These are phyloP conservation scores for Ailanthus altissimus DNA, from an alignment of 345 rosid genomes.

Conservation along the genomic window DNA sequence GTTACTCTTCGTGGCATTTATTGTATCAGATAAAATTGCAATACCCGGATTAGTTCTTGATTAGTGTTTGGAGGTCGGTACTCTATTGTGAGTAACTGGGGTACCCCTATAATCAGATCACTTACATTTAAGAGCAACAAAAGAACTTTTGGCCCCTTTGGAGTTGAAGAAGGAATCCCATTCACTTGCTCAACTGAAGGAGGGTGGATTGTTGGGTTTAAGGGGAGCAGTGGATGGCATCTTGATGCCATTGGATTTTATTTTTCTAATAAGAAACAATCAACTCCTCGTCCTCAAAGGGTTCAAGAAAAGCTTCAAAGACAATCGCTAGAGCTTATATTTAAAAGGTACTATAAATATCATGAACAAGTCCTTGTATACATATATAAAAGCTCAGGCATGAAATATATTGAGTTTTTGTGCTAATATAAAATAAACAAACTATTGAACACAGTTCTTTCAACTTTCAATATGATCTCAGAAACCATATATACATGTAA, in stretches of 20 bases:
- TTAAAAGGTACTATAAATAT: neutral
- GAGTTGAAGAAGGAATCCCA: slow-evolving; percentile 71
- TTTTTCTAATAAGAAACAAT: slow-evolving; percentile 43
- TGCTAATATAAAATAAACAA: no score
- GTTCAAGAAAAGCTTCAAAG: slow-evolving; percentile 49
- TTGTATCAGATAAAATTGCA: slow-evolving; percentile 60
- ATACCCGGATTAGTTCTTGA: slow-evolving; percentile 66
- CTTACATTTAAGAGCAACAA: slow-evolving; percentile 63
- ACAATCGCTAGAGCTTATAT: neutral
- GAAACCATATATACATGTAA: no score
- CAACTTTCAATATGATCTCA: slow-evolving; percentile 11
- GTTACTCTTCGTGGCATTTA: neutral
- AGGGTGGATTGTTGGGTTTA: slow-evolving; percentile 52
- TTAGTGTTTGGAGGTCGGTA: slow-evolving; percentile 58
- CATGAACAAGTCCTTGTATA: neutral
- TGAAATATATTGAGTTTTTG: no score
- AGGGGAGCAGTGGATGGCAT: slow-evolving; percentile 79
- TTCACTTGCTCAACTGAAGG: slow-evolving; percentile 57
- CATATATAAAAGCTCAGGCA: no score
- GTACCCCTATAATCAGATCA: slow-evolving; percentile 64
- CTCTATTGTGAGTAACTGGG: slow-evolving; percentile 55
- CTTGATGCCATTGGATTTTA: slow-evolving; percentile 65
- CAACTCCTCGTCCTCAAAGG: slow-evolving; percentile 48
- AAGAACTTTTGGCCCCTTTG: slow-evolving; percentile 64
- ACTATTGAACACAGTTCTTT: no score